Evolutionary conservation across 2,329 filamentous ascomycete genomes (phyloP), one percentile per base, ranked within the genome.

Genomic region (Immersiporthe knoxdaviesiana): DNA sequence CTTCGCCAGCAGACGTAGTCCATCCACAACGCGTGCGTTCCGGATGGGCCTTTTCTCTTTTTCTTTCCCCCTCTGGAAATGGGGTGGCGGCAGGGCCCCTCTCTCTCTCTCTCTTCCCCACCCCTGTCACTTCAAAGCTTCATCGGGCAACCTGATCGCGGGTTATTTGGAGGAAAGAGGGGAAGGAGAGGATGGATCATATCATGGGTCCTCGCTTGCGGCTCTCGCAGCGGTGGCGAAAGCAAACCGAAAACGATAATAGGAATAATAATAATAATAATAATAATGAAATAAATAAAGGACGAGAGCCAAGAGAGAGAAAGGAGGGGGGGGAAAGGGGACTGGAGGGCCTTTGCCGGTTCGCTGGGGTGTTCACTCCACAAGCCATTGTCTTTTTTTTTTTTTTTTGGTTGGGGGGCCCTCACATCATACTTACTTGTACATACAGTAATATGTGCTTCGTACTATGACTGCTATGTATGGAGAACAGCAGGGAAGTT

Each of bases 171-270:
- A 12, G n/a, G 59, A n/a, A 27, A n/a, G 18, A 16, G 30, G 16
- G 18, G 56, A 35, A 4, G 14, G 2, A 18, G 14, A 8, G 30
- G 10, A 35, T 35, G 35, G 16, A 37, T 30, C 27, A 30, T 16
- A 30, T 67, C 68, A 58, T 64, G 65, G 52, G 8, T 47, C 30
- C 52, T 66, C 67, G 69, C 64, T 68, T 64, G 12, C 58, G 37
- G 35, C 32, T 35, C 27, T 61, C 32, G 59, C n/a, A 61, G 32
- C 8, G 4, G 35, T 4, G 35, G 35, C 8, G n/a, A n/a, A n/a
- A n/a, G n/a, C n/a, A n/a, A n/a, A n/a, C n/a, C n/a, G n/a, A n/a
- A 35, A 8, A 35, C 35, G 35, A n/a, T n/a, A 35, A 35, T 35
- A 35, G 35, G 35, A 35, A 35, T 4, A 8, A 35, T 35, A 35